Evolutionary conservation across 495 filamentous ascomycete genomes (phyloP), one percentile per base, ranked within the genome.

Genomic region (Daldinia bambusicola): DNA sequence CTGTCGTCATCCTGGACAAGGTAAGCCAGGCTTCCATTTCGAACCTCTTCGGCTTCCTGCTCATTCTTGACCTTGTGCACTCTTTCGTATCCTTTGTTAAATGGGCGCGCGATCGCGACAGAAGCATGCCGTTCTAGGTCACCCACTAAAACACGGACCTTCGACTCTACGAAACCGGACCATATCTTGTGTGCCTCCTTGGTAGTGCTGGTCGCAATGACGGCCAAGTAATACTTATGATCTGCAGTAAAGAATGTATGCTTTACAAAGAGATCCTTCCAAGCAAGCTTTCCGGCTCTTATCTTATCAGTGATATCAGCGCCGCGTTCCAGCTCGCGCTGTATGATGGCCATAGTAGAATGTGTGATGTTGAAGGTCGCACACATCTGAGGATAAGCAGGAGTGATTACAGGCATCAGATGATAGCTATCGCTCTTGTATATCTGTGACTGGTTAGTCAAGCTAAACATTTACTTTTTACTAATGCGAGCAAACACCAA

Each of bases 391-490:
- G 94, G 95, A 80, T 97, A 98, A 2, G 96, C 93, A 1, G 95
- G 95, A 5, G 92, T 99, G 75, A 99, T 97, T 74, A 99, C 92
- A 53, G 95, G 95, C 95, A 99, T 99, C 14, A 95, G 80, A 78
- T 98, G 95, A 67, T 86, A 90, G 40, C 87, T 84, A 76, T 98
- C 95, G 53, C 86, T 86, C 66, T 88, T 86, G 74, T 97, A 96
- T 40, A 96, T 84, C 92, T 95, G 66, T 45, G 64, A 51, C 64
- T 67, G 37, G 74, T 80, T 74, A 82, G 75, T 62, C 40, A 18
- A 36, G 41, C 16, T 18, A 18, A 13, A 26, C 43, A 31, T 22
- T 5, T 32, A 12, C 50, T 59, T 45, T 59, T 45, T 58, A 18
- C 13, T 32, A 16, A 26, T 12, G 31, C 2, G 7, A 16, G n/a